phyloP scores from a whole-genome alignment of 106 monocot species.

The Dactylorhiza incarnata region DNA sequence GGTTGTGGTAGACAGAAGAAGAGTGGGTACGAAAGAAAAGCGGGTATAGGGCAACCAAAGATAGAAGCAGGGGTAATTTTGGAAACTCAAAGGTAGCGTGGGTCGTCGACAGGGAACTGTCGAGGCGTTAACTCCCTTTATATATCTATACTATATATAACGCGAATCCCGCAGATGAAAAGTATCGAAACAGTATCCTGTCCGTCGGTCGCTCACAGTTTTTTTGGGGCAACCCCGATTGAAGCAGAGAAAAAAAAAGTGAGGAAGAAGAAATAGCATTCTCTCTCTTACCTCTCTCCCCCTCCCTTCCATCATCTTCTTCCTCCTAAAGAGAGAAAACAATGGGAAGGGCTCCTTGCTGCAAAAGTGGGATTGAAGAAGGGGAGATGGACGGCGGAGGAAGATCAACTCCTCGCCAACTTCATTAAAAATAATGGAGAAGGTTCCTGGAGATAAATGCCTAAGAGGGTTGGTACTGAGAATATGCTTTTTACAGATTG shows the following conservation, averaged over 20 bases:
- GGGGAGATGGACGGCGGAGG: slow-evolving; percentile 52
- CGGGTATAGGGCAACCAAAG: no score
- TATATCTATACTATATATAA: no score
- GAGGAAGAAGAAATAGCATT: not conserved
- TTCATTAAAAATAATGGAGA: slow-evolving; percentile 39
- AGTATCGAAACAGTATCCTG: no score
- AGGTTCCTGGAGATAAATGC: slow-evolving; percentile 53
- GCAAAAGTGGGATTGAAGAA: slow-evolving; percentile 52
- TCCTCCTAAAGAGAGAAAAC: not conserved
- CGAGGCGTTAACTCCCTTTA: no score
- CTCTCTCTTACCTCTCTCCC: not conserved
- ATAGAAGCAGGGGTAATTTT: no score
- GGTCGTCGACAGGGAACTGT: no score
- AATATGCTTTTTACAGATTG: not conserved
- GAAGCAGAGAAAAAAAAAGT: not conserved
- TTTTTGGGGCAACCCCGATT: not conserved
- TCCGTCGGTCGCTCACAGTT: no score
- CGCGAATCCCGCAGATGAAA: no score
- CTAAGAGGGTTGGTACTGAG: slow-evolving; percentile 42
- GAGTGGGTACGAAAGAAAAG: no score
- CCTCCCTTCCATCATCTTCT: not conserved
- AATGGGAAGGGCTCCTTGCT: slow-evolving; percentile 68
- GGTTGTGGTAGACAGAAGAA: no score
- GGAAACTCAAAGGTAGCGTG: no score
- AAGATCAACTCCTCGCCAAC: slow-evolving; percentile 33